Percentiles rank a stretch among this genome's conserved stretches.
Conservation (phyloP, 257 asterid genomes). For the Forsythia suspensa region DNA sequence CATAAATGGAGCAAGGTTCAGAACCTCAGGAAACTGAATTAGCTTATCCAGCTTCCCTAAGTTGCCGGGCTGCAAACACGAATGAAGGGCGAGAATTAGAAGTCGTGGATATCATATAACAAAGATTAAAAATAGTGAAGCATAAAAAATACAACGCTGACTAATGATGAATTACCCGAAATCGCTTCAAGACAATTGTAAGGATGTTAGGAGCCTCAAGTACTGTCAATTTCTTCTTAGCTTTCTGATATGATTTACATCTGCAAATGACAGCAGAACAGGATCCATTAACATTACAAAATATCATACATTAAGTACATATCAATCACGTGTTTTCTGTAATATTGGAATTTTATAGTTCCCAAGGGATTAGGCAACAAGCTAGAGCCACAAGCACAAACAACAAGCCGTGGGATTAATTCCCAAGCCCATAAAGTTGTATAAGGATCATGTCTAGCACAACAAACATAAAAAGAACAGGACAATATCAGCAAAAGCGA, state of each 20-base stretch:
- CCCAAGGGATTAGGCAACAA: not conserved
- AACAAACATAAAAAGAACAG: not conserved
- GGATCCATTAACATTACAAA: not conserved
- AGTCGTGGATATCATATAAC: not conserved
- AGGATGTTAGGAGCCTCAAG: constrained; percentile 67
- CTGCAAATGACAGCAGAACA: constrained; percentile 31
- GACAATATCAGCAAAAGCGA: not conserved
- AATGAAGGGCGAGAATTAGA: constrained; percentile 10
- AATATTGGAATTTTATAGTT: not conserved
- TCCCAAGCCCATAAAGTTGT: not conserved
- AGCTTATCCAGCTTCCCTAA: constrained; percentile 47
- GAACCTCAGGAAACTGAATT: constrained; percentile 43
- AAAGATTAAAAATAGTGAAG: not conserved
- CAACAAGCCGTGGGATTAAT: not conserved
- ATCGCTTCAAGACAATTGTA: constrained; percentile 58
- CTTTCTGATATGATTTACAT: constrained; percentile 70
- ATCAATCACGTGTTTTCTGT: not conserved
- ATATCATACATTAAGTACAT: constrained; percentile 1
- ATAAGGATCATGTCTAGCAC: not conserved
- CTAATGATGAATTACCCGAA: constrained; percentile 39
- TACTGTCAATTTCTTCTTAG: constrained; percentile 56
- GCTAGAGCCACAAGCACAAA: not conserved
- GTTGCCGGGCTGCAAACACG: constrained; percentile 42
- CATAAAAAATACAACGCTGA: not conserved
- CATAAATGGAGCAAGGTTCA: constrained; percentile 52